phyloP scores from a whole-genome alignment of 2,329 filamentous ascomycete species.

The Nannizziopsis arthrosporioides region DNA sequence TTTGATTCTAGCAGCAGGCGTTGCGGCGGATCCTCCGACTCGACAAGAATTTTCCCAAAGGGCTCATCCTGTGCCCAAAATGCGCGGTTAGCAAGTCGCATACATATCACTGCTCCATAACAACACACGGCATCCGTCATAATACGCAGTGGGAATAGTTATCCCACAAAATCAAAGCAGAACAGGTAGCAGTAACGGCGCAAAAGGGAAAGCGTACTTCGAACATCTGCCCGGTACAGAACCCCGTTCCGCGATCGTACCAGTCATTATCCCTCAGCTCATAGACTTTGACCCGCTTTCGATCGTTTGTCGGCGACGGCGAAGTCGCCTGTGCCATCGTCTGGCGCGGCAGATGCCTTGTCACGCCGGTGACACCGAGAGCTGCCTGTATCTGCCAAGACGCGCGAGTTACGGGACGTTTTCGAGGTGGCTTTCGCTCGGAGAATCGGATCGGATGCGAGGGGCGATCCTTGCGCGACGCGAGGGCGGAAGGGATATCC shows the following conservation, averaged over 20 bases:
- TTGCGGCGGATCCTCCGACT: slow-evolving; percentile 83
- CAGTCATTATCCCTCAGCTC: slow-evolving; percentile 98
- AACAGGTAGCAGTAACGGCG: background rate
- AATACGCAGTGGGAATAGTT: too few relatives aligned
- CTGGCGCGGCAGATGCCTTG: slow-evolving; percentile 22
- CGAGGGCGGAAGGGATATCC: background rate
- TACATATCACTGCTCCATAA: background rate
- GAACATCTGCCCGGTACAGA: slow-evolving; percentile 68
- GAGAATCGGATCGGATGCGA: background rate
- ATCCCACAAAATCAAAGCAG: slow-evolving; percentile 7
- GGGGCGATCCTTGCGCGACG: background rate
- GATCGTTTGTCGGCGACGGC: slow-evolving; percentile 39
- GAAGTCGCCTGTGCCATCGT: slow-evolving; percentile 40
- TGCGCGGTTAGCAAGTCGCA: slow-evolving; percentile 41
- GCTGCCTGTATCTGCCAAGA: slow-evolving; percentile 3
- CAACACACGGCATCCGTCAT: too few relatives aligned
- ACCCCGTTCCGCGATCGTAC: slow-evolving; percentile 94
- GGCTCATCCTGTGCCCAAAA: slow-evolving; percentile 57
- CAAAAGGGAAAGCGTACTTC: slow-evolving; percentile 45
- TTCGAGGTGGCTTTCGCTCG: background rate
- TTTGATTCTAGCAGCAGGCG: slow-evolving; percentile 76
- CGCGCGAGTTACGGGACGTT: background rate
- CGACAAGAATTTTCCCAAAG: slow-evolving; percentile 59
- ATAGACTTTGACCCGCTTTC: slow-evolving; percentile 85
- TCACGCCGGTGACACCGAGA: slow-evolving; percentile 3